Conservation (phyloP, 2,329 filamentous ascomycete species). For the Paracoccidioides lutzii region DNA sequence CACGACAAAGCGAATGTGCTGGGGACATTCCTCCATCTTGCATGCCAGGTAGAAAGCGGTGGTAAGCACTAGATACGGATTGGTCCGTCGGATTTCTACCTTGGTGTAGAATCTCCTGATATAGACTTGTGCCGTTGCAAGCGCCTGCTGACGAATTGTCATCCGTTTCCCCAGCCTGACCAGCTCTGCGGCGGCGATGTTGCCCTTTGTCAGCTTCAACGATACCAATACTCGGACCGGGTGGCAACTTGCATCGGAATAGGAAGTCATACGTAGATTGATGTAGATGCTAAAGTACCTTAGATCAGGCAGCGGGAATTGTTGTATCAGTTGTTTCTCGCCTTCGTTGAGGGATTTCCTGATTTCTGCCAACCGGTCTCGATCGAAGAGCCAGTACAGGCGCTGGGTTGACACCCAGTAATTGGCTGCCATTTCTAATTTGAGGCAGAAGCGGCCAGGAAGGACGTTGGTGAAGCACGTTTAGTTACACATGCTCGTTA, state of each 20-base stretch:
- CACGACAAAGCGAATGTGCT: constrained; percentile 85
- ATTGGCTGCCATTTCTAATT: constrained; percentile 64
- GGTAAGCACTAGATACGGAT: constrained; percentile 84
- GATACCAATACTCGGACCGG: neutral
- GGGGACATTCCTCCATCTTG: constrained; percentile 95
- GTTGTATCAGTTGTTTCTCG: constrained; percentile 58
- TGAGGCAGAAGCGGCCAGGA: no score
- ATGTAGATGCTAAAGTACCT: constrained; percentile 84
- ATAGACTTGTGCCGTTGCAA: constrained; percentile 91
- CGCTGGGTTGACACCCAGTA: constrained; percentile 94
- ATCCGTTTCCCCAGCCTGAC: constrained; percentile 73
- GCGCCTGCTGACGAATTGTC: constrained; percentile 73
- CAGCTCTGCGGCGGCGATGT: constrained; percentile 45
- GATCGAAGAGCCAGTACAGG: constrained; percentile 79
- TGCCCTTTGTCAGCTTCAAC: neutral
- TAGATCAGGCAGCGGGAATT: constrained; percentile 69
- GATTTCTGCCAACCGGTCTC: constrained; percentile 62
- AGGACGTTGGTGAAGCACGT: no score
- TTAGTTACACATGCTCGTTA: neutral
- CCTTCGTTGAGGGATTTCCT: constrained; percentile 66
- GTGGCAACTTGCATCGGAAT: neutral
- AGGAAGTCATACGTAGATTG: constrained; percentile 56
- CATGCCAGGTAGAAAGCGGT: constrained; percentile 90
- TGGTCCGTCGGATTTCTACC: constrained; percentile 82
- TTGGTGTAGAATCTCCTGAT: constrained; percentile 86